phyloP scores from a whole-genome alignment of 306 rosid genomes.

The Quercus variabilis region DNA sequence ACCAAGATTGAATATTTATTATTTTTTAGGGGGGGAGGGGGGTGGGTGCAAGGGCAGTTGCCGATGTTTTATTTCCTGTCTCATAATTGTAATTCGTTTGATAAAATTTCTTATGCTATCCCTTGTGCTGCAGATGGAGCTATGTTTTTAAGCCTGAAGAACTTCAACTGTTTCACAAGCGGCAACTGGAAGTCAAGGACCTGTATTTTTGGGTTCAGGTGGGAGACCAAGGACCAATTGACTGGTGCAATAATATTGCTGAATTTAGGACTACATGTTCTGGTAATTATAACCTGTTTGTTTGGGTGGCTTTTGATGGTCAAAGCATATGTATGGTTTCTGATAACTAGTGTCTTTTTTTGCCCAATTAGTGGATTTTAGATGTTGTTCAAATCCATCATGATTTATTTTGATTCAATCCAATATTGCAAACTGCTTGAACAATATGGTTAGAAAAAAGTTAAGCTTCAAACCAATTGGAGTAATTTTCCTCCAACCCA shows the following conservation, averaged over 20 bases:
- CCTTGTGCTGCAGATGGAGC: constrained; percentile 19
- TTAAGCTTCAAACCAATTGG: too few species aligned
- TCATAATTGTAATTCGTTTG: background rate
- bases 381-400: background rate
- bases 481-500: too few species aligned
- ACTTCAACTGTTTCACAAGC: background rate
- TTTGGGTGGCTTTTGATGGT: background rate
- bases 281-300: background rate
- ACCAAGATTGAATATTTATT: too few species aligned
- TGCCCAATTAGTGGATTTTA: background rate
- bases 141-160: constrained; percentile 6
- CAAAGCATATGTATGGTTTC: background rate
- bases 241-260: background rate
- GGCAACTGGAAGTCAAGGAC: background rate
- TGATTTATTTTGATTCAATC: background rate
- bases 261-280: background rate
- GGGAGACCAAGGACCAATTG: background rate
- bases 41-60: background rate
- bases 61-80: background rate
- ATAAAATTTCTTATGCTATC: background rate
- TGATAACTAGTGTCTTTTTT: background rate
- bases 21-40: too few species aligned
- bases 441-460: too few species aligned
- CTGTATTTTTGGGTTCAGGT: background rate
- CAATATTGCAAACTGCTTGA: background rate